Evolutionary conservation across 306 rosid species (phyloP).

Genomic region (Dalbergia cultrata): DNA sequence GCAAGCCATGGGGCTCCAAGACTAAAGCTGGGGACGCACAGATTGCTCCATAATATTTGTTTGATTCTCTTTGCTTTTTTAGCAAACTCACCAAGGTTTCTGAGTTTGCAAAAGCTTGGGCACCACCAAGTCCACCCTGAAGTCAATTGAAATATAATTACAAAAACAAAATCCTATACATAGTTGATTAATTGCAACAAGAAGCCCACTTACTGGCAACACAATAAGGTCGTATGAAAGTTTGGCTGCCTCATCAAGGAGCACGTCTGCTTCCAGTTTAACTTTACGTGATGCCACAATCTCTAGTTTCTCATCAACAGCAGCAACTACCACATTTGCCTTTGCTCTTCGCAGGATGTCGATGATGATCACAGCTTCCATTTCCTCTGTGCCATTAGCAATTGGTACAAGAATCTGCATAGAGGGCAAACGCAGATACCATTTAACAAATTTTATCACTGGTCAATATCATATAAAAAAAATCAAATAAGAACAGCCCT

Average conservation of each 20-base stretch:
- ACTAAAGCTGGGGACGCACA: slow-evolving; percentile 96
- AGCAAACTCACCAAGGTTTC: slow-evolving; percentile 74
- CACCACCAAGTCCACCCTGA: slow-evolving; percentile 99
- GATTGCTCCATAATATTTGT: slow-evolving; percentile 89
- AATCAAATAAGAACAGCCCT: slow-evolving; percentile 15
- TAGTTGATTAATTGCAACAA: neutral
- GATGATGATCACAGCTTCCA: slow-evolving; percentile 88
- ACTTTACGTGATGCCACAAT: slow-evolving; percentile 80
- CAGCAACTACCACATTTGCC: slow-evolving; percentile 88
- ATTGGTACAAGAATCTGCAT: slow-evolving; percentile 91
- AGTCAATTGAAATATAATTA: slow-evolving; percentile 41
- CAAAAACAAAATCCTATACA: slow-evolving; percentile 1
- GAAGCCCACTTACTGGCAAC: slow-evolving; percentile 72
- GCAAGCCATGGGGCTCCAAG: slow-evolving; percentile 91
- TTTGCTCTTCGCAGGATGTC: slow-evolving; percentile 85
- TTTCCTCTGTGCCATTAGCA: slow-evolving; percentile 92
- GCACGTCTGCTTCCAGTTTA: slow-evolving; percentile 83
- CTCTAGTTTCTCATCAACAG: slow-evolving; percentile 77
- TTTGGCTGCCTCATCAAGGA: slow-evolving; percentile 80
- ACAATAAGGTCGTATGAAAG: slow-evolving; percentile 80
- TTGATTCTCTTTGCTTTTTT: slow-evolving; percentile 75
- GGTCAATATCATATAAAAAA: neutral
- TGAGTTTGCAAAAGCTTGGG: slow-evolving; percentile 84
- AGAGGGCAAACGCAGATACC: slow-evolving; percentile 39
- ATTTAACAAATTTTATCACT: slow-evolving; percentile 3